phyloP scores from a whole-genome alignment of 257 asterid species.

The Ilex aquifolium region DNA sequence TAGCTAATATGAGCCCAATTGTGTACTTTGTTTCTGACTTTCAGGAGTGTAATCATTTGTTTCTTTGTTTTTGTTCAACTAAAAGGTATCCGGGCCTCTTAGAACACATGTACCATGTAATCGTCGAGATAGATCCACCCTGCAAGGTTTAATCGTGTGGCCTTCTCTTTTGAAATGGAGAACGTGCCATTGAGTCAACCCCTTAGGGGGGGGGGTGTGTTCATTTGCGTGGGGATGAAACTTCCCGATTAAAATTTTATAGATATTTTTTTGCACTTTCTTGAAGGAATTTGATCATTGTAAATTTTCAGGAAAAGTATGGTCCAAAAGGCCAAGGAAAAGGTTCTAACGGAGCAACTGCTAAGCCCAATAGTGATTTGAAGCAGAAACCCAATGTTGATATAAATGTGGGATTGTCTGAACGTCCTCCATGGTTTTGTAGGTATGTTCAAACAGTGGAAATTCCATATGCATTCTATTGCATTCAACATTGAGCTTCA shows the following conservation, averaged over 20 bases:
- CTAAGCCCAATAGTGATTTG: slow-evolving; percentile 41
- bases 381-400: slow-evolving; percentile 78
- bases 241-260: no score
- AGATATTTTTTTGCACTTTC: no score
- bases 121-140: no score
- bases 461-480: not conserved
- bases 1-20: not conserved
- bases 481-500: not conserved
- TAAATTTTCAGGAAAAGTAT: slow-evolving; percentile 71
- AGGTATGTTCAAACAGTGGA: slow-evolving; percentile 37
- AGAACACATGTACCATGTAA: no score
- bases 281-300: not conserved
- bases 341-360: slow-evolving; percentile 38
- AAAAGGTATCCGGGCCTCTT: no score
- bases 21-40: not conserved
- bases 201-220: no score
- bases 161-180: no score
- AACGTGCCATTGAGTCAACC: no score
- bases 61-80: no score
- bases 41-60: no score
- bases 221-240: no score
- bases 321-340: slow-evolving; percentile 89
- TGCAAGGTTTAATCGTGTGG: no score
- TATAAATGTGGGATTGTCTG: slow-evolving; percentile 75
- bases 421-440: slow-evolving; percentile 90